Conservation (phyloP, 2,329 filamentous ascomycete species). For the Diaporthe citri region DNA sequence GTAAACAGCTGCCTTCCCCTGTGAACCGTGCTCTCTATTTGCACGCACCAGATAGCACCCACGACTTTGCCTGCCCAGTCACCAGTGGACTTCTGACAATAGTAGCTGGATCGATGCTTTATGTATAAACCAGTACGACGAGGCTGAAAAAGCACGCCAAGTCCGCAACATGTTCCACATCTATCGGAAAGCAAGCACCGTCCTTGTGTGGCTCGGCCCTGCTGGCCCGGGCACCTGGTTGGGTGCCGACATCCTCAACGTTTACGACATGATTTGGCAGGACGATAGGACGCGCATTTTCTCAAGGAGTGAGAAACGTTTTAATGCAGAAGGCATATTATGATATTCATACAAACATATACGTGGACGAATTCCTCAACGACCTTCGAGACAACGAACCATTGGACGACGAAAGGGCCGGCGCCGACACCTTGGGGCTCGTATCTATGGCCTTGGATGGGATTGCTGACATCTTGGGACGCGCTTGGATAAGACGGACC, state of each 20-base stretch:
- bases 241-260: background rate
- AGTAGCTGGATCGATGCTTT: background rate
- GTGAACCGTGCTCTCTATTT: background rate
- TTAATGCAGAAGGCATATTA: background rate
- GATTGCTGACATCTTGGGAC: background rate
- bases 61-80: background rate
- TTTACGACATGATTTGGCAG: background rate
- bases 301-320: background rate
- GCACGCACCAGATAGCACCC: background rate
- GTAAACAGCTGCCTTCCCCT: background rate
- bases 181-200: background rate
- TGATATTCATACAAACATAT: background rate
- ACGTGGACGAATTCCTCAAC: background rate
- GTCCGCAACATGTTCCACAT: conserved; percentile 11
- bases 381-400: background rate
- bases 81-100: background rate
- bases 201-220: background rate
- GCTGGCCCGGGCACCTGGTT: background rate
- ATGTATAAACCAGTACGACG: background rate
- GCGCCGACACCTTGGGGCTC: background rate
- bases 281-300: background rate
- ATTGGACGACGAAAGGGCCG: background rate
- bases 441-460: background rate
- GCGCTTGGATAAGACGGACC: background rate
- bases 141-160: background rate